These are phyloP conservation scores for Annulohypoxylon nitens DNA, from an alignment of 495 filamentous ascomycete species.

Conservation along the genomic window DNA sequence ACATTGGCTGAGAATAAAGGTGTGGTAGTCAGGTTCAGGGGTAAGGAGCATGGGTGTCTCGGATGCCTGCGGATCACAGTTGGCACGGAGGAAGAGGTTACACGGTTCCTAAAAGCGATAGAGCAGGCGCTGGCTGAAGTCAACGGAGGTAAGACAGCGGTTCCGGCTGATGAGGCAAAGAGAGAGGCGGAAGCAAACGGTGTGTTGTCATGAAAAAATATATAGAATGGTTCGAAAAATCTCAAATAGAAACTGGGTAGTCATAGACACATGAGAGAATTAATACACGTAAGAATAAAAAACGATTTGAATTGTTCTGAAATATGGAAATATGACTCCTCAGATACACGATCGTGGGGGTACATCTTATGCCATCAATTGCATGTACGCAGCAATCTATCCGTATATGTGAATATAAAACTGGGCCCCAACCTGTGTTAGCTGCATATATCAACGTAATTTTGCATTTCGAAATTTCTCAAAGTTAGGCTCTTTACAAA, in stretches of 20 bases:
- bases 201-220: conserved; percentile 50
- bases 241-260: neutral
- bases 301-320: neutral
- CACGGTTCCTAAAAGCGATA: conserved; percentile 78
- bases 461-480: conserved; percentile 14
- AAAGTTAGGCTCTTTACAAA: conserved; percentile 11
- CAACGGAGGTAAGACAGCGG: conserved; percentile 45
- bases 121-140: conserved; percentile 70
- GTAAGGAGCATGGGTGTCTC: conserved; percentile 88
- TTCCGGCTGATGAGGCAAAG: conserved; percentile 50
- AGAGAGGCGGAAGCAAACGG: conserved; percentile 52
- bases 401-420: neutral
- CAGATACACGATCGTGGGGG: neutral
- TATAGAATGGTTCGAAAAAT: neutral
- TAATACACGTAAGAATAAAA: neutral
- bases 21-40: conserved; percentile 92
- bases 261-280: conserved; percentile 2
- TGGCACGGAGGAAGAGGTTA: conserved; percentile 88
- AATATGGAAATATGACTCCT: neutral
- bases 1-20: conserved; percentile 85
- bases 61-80: conserved; percentile 94
- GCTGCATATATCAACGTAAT: conserved; percentile 36
- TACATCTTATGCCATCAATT: neutral
- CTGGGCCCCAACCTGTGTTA: neutral
- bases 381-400: conserved; percentile 12